phyloP scores from a whole-genome alignment of 2,329 filamentous ascomycete species.

The Exserohilum turcica region DNA sequence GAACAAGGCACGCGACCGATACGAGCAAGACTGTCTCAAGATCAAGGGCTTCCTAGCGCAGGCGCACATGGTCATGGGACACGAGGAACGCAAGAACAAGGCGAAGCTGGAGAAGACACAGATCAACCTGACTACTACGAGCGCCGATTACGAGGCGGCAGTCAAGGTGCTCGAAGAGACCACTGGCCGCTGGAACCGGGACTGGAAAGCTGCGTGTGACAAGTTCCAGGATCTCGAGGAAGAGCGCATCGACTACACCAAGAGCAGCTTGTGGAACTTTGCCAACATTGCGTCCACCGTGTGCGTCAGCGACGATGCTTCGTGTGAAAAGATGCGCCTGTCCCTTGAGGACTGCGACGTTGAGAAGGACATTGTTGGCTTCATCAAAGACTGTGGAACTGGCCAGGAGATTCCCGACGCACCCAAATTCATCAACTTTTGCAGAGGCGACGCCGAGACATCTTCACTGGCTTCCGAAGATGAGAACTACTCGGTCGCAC shows the following conservation, averaged over 20 bases:
- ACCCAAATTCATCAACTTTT: slow-evolving; percentile 99
- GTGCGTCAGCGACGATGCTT: slow-evolving; percentile 92
- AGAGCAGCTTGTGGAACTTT: slow-evolving; percentile 97
- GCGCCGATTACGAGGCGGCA: slow-evolving; percentile 89
- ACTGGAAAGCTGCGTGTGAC: slow-evolving; percentile 96
- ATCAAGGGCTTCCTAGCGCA: slow-evolving; percentile 99
- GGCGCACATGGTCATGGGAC: slow-evolving; percentile 99
- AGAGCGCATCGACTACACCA: slow-evolving; percentile 94
- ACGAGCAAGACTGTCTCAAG: slow-evolving; percentile 96
- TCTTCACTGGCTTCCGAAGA: slow-evolving; percentile 85
- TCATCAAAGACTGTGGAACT: slow-evolving; percentile 88
- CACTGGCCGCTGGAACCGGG: slow-evolving; percentile 92
- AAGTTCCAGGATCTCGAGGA: slow-evolving; percentile 99
- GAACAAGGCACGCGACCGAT: slow-evolving; percentile 95
- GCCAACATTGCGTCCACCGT: slow-evolving; percentile 97
- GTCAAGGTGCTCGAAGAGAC: slow-evolving; percentile 95
- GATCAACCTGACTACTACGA: slow-evolving; percentile 88
- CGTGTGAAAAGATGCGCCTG: slow-evolving; percentile 91
- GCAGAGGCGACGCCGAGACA: slow-evolving; percentile 82
- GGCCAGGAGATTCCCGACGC: slow-evolving; percentile 97
- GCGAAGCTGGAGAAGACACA: slow-evolving; percentile 98
- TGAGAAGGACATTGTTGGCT: slow-evolving; percentile 86
- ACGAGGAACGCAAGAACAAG: slow-evolving; percentile 98
- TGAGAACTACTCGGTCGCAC: slow-evolving; percentile 89
- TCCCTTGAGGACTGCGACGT: slow-evolving; percentile 96